These are phyloP conservation scores for Chlamydomonas incerta DNA, from an alignment of 139 green algal species.

Conservation along the genomic window DNA sequence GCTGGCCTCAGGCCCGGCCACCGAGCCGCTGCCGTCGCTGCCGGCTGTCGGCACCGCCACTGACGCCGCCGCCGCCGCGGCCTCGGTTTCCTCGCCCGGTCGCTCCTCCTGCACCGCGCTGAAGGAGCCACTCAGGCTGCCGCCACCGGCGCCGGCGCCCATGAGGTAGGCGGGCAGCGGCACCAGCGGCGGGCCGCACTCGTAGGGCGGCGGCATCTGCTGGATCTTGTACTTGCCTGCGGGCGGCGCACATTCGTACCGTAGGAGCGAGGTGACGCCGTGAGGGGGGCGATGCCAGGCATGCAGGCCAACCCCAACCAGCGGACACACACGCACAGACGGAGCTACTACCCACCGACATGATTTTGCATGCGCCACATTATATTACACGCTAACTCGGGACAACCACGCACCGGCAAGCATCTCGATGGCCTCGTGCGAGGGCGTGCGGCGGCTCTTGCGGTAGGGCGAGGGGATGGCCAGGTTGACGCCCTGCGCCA, in stretches of 20 bases:
- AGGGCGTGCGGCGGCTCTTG: constrained; percentile 78
- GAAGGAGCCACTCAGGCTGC: not conserved
- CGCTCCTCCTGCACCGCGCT: not conserved
- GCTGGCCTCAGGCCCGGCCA: too few species aligned
- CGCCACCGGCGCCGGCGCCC: too few species aligned
- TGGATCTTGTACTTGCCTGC: constrained; percentile 54
- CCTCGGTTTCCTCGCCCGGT: constrained; percentile 21
- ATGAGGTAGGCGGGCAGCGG: not conserved
- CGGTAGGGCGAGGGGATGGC: constrained; percentile 56
- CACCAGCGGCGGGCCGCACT: constrained; percentile 48
- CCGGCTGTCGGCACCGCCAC: not conserved
- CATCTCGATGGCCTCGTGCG: constrained; percentile 73
- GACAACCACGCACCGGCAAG: constrained; percentile 40
- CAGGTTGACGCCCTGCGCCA: constrained; percentile 76
- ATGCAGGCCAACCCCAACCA: too few species aligned
- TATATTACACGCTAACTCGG: too few species aligned
- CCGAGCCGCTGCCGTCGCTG: not conserved
- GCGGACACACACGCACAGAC: too few species aligned
- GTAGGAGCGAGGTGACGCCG: too few species aligned
- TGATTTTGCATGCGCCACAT: too few species aligned
- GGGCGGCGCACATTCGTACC: not conserved
- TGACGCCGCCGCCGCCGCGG: not conserved
- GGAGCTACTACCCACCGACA: too few species aligned
- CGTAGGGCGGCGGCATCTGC: constrained; percentile 36
- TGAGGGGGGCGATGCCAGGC: too few species aligned